Base-by-base conservation (phyloP, 2,329 filamentous ascomycete genomes). In the Cryphonectria nitschkei region DNA sequence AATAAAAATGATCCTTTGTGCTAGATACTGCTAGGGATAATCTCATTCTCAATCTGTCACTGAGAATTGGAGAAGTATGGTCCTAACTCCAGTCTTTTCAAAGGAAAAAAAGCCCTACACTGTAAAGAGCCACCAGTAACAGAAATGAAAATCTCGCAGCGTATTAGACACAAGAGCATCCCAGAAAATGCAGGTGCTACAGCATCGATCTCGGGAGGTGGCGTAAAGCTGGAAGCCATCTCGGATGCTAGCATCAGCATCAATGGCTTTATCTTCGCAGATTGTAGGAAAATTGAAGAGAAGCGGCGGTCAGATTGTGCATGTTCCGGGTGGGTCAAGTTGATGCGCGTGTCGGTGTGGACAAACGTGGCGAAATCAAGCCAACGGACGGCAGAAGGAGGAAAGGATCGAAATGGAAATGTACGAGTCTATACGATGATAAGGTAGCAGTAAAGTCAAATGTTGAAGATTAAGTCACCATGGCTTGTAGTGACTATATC, bases 221-320 rank as follows among this genome's bases (percentile, higher is more conserved):
- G 66, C 68, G 68, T 67, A 5, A 63, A 19, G 39, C 66, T 64
- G 56, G 58, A 68, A 41, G 39, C 39, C 62, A 67, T 65, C n/a
- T 65, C 65, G 70, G 68, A 50, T 65, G 50, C 43, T 52, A 56
- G 68, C 61, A 54, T 65, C 16, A 41, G 62, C 37, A 34, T 43
- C 32, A 46, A 58, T 64, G 58, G 52, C 61, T 61, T 26, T 43
- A 58, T 29, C 43, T 61, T 50, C 46, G 34, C 39, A 26, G 19
- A 7, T 43, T 66, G 26, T 19, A 60, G 56, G 8, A 66, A 58
- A 3, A 32, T 32, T 37, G 41, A 29, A 39, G 22, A 41, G 19
- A 54, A n/a, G 41, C 54, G 63, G 50, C 60, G 34, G 62, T 61
- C 56, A 26, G n/a, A 65, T 46, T 64, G n/a, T 34, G 39, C 32